Conservation (phyloP, 2,329 filamentous ascomycete species). For the Knoxdaviesia capensis region DNA sequence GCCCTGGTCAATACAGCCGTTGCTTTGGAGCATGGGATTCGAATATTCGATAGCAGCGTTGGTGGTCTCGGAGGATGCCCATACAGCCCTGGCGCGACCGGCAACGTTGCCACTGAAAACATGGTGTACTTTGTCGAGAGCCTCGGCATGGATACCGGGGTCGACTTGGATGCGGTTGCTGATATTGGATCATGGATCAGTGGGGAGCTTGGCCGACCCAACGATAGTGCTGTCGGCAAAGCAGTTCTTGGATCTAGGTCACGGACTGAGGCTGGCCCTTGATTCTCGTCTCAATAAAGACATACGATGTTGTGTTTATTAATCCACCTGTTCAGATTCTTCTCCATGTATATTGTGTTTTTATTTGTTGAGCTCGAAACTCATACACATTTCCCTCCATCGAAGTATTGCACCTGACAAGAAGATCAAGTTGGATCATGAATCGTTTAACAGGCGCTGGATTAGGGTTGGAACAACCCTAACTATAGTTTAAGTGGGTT, state of each 20-base stretch:
- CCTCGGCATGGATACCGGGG: slow-evolving; percentile 53
- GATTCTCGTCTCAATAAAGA: too few species aligned
- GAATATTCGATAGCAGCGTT: slow-evolving; percentile 63
- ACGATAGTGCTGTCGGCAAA: slow-evolving; percentile 47
- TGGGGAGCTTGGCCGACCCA: slow-evolving; percentile 36
- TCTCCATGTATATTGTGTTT: background rate
- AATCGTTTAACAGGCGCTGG: too few species aligned
- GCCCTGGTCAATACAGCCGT: slow-evolving; percentile 68
- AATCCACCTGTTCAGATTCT: too few species aligned
- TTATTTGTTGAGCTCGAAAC: background rate
- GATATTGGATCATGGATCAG: slow-evolving; percentile 58
- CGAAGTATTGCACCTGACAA: too few species aligned
- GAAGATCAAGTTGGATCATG: too few species aligned
- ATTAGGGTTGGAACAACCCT: too few species aligned
- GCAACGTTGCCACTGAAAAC: slow-evolving; percentile 73
- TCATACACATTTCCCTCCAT: background rate
- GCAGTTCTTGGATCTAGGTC: slow-evolving; percentile 27
- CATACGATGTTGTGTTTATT: too few species aligned
- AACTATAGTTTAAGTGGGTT: too few species aligned
- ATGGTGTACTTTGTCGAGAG: slow-evolving; percentile 61
- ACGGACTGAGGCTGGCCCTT: too few species aligned
- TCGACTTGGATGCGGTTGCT: slow-evolving; percentile 45
- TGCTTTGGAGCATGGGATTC: slow-evolving; percentile 54
- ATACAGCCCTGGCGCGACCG: slow-evolving; percentile 68
- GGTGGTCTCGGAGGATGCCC: slow-evolving; percentile 70